These are phyloP conservation scores for Sporothrix protearum DNA, from an alignment of 2,329 filamentous ascomycete genomes.

Conservation along the genomic window DNA sequence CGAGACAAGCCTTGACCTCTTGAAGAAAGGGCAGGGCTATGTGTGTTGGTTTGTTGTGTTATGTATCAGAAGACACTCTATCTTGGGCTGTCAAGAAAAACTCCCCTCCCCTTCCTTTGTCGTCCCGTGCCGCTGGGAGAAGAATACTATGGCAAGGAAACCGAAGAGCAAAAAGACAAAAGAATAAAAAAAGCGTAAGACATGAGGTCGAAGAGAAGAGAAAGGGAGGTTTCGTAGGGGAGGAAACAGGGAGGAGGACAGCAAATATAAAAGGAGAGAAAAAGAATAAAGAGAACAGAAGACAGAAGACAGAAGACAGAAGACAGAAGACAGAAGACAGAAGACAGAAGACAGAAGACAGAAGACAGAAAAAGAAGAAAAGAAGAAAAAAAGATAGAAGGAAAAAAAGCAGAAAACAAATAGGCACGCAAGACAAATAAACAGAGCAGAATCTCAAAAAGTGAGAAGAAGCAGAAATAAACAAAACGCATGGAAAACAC, in stretches of 20 bases:
- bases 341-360: neutral
- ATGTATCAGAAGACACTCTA: constrained; percentile 5
- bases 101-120: neutral
- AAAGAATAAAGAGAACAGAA: constrained; percentile 10
- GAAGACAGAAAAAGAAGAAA: constrained; percentile 1
- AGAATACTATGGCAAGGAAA: neutral
- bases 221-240: neutral
- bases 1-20: neutral
- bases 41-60: neutral
- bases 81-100: neutral
- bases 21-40: neutral
- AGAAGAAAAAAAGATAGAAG: neutral
- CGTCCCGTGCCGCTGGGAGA: neutral
- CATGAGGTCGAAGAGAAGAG: neutral
- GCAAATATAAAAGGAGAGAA: neutral
- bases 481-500: neutral
- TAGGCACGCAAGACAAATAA: neutral
- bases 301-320: neutral
- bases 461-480: neutral
- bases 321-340: neutral
- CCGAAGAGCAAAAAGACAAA: neutral
- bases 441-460: neutral
- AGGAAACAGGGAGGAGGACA: neutral
- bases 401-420: constrained; percentile 10
- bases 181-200: constrained; percentile 11